These are phyloP conservation scores for Monosporascus sp. DNA, from an alignment of 2,329 filamentous ascomycete species.

Conservation along the genomic window DNA sequence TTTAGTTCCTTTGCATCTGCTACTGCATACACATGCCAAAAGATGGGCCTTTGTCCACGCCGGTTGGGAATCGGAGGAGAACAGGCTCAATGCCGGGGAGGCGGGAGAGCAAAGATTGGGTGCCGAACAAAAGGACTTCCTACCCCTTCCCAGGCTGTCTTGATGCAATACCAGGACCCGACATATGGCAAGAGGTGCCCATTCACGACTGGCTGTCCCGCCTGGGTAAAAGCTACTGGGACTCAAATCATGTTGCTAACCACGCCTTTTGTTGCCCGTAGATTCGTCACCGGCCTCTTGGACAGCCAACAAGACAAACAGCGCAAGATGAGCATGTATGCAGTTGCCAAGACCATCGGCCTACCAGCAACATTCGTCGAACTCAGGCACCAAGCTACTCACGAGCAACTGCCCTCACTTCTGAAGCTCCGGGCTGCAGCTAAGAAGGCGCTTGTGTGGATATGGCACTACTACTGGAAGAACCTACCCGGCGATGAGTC, in stretches of 20 bases:
- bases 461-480: conserved; percentile 86
- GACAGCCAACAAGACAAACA: conserved; percentile 66
- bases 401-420: conserved; percentile 78
- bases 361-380: conserved; percentile 79
- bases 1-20: no score
- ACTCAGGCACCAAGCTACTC: conserved; percentile 81
- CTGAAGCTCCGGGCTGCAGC: conserved; percentile 66
- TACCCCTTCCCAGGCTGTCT: no score
- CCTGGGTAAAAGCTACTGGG: no score
- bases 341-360: conserved; percentile 60
- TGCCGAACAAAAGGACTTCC: no score
- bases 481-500: conserved; percentile 28
- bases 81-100: no score
- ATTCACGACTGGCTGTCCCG: no score
- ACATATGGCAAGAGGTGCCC: no score
- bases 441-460: conserved; percentile 69
- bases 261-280: conserved; percentile 23
- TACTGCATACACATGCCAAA: no score
- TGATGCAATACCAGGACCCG: no score
- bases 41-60: no score
- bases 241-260: conserved; percentile 6
- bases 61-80: no score
- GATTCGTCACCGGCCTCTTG: conserved; percentile 75
- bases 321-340: conserved; percentile 68
- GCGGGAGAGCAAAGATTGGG: no score